A percentile compares a stretch with the other conserved stretches of the same genome.
Evolutionary conservation across 1,139 yeast species (phyloP).

Genomic region (Suhomyces choctaworum): DNA sequence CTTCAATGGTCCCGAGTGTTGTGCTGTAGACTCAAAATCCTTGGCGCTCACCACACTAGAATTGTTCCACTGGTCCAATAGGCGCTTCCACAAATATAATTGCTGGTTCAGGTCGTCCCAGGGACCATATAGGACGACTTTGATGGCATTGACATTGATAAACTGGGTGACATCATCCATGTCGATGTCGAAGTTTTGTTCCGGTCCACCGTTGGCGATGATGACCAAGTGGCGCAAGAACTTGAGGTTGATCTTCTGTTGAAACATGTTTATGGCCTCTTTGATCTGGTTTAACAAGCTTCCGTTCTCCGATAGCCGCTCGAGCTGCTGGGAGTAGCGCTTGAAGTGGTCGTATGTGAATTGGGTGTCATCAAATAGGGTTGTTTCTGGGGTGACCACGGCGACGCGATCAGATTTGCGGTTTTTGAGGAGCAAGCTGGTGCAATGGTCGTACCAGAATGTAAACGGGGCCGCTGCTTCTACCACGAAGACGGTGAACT

Average conservation of each 20-base stretch:
- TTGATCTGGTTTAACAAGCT: constrained; percentile 31
- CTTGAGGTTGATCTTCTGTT: constrained; percentile 29
- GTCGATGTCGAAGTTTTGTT: constrained; percentile 13
- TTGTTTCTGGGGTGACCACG: constrained; percentile 30
- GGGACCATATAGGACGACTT: constrained; percentile 18
- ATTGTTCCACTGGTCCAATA: constrained; percentile 15
- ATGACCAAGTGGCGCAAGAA: constrained; percentile 45
- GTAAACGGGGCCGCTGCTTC: constrained; percentile 41
- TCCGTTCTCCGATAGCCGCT: neutral
- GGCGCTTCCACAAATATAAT: constrained; percentile 17
- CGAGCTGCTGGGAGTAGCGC: constrained; percentile 6
- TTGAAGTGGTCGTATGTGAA: constrained; percentile 23
- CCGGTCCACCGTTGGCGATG: constrained; percentile 38
- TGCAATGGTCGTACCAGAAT: constrained; percentile 42
- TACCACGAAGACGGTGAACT: constrained; percentile 51
- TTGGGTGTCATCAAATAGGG: constrained; percentile 26
- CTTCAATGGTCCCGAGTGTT: constrained; percentile 29
- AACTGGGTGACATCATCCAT: constrained; percentile 19
- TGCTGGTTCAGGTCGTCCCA: constrained; percentile 2
- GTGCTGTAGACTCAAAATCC: constrained; percentile 17
- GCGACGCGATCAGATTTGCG: constrained; percentile 60
- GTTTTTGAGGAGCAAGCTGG: constrained; percentile 46
- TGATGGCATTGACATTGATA: constrained; percentile 23
- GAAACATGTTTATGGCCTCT: constrained; percentile 33
- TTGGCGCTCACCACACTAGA: constrained; percentile 19